Evolutionary conservation across 306 rosid genomes (phyloP).

Genomic region (Neltuma alba): DNA sequence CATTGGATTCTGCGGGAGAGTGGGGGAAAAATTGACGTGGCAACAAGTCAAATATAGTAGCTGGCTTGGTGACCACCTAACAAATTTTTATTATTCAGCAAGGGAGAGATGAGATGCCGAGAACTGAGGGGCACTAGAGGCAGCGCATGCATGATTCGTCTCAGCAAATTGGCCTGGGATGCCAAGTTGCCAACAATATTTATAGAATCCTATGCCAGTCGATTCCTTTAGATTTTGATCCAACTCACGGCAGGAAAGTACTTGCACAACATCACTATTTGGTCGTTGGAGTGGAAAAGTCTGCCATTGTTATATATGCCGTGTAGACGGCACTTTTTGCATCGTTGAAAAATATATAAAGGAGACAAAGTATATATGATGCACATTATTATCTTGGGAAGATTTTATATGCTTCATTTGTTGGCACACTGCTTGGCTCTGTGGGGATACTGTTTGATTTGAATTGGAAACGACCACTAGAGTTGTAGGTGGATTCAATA

Average conservation of each 20-base stretch:
- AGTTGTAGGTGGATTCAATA: background rate
- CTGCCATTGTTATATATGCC: slow-evolving; percentile 18
- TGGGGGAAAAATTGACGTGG: background rate
- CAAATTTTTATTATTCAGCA: background rate
- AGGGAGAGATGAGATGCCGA: slow-evolving; percentile 2
- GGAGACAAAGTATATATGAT: background rate
- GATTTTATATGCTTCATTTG: slow-evolving; percentile 20
- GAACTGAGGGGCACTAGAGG: background rate
- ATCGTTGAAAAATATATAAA: slow-evolving; percentile 2
- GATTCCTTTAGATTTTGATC: background rate
- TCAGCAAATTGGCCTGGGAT: slow-evolving; percentile 21
- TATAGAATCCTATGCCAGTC: slow-evolving; percentile 34
- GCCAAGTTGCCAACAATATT: slow-evolving; percentile 19
- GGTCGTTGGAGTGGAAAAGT: slow-evolving; percentile 35
- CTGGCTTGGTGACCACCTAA: slow-evolving; percentile 32
- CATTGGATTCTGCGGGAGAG: slow-evolving; percentile 16
- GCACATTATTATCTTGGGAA: slow-evolving; percentile 9
- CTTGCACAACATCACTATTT: background rate
- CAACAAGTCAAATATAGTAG: slow-evolving; percentile 24
- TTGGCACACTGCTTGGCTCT: slow-evolving; percentile 16
- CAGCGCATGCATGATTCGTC: background rate
- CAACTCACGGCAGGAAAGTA: background rate
- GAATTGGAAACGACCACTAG: slow-evolving; percentile 1
- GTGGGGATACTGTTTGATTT: slow-evolving; percentile 15
- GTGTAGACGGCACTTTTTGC: slow-evolving; percentile 11